Evolutionary conservation across 2,329 filamentous ascomycete genomes (phyloP), one percentile per base, ranked within the genome.

Genomic region (Xylariales sp.): DNA sequence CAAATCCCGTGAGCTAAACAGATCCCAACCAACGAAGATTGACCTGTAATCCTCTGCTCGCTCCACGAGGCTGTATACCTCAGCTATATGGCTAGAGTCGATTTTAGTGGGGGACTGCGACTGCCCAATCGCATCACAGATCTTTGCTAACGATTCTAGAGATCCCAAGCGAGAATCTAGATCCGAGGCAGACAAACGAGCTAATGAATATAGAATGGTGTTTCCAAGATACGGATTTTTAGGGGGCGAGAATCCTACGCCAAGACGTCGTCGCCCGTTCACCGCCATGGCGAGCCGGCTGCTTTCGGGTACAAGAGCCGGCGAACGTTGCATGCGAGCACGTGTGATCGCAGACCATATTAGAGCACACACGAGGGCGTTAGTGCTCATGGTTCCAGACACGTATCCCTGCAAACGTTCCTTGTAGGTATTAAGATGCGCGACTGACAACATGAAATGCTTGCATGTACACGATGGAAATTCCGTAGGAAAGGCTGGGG

Each of bases 261-360:
- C 50, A 23, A 56, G 54, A 16, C 54, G 54, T 32, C 54, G 32
- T 14, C 45, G 30, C 2, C 45, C 56, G 9, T 59, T 36, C 0
- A 59, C 56, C 1, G 56, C 56, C 56, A 59, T 59, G 30, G 56
- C 56, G 5, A 59, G 43, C 45, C 43, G 43, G 32, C 56, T 59
- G n/a, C 45, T 59, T 39, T 48, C 56, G 16, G 23, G 43, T 14
- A 1, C 28, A 28, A 36, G 30, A 23, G 7, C 32, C 4, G 43
- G 28, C 2, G 6, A 16, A 16, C 56, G 30, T 43, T 18, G 45
- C 16, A 7, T 18, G 28, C 56, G 56, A 36, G 56, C 56, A 12
- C 43, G 56, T n/a, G 56, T 49, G 56, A 59, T 59, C 3, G 30
- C 30, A 23, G 56, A 49, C 56, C 43, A 59, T 28, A 59, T 32